Conservation (phyloP, 2,329 filamentous ascomycete genomes). For the Chrysosporium queenslandicum region DNA sequence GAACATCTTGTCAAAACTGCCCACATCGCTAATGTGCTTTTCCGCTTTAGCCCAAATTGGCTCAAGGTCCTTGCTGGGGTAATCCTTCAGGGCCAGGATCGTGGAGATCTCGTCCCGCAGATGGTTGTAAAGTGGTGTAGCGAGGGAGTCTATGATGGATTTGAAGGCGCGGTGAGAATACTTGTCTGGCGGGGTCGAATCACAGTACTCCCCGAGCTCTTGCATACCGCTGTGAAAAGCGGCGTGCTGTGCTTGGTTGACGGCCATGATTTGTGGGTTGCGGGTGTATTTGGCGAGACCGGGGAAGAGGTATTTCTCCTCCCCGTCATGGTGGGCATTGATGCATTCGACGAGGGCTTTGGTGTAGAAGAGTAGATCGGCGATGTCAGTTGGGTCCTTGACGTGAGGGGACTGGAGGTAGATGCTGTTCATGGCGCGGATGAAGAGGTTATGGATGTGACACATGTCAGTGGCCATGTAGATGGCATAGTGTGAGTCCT, state of each 20-base stretch:
- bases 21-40: background rate
- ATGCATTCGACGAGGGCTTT: background rate
- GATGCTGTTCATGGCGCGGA: background rate
- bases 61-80: background rate
- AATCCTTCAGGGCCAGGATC: background rate
- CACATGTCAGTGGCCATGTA: background rate
- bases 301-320: background rate
- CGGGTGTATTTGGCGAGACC: background rate
- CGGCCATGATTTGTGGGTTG: background rate
- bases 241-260: background rate
- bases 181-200: background rate
- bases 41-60: background rate
- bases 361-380: background rate
- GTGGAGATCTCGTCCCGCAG: background rate
- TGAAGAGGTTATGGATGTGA: background rate
- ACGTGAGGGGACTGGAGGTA: background rate
- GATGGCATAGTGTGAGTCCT: background rate
- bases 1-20: background rate
- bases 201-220: background rate
- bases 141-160: background rate
- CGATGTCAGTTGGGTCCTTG: background rate
- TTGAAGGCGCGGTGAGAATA: background rate
- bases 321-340: background rate
- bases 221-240: background rate
- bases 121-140: background rate